Base-by-base conservation (phyloP, 345 rosid species). In the Boechera stricta region DNA sequence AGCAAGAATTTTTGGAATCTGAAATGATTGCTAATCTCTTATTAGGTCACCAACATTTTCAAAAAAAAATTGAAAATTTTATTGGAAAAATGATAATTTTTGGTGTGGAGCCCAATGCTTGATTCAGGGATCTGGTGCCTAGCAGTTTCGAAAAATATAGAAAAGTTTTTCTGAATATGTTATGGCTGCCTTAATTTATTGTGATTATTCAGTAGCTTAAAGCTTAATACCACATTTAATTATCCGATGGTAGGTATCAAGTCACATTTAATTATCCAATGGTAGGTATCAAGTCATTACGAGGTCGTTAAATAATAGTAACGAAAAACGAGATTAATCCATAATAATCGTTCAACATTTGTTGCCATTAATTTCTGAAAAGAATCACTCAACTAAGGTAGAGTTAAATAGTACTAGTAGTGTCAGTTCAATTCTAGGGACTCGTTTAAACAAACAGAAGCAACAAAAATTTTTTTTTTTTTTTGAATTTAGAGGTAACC, bases 41-140 rank as follows among this genome's bases (percentile, higher is more conserved):
- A 65, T 78, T 52, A 73, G 87, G 67, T 82, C 38, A 85, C 82
- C 88, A 64, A 80, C 78, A 80, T 77, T 82, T 65, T 32, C 24
- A 2, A 53, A 69, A 62, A 7, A 32, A 6, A 31, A 31, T 31
- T 31, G 33, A 31, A 31, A 31, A 4, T 31, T 31, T 4, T 33
- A 5, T 36, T 63, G 10, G 68, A 48, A 75, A 26, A 57, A 7
- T 45, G 5, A 55, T 36, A 65, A 65, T 44, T 57, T 49, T 58
- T 51, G 63, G 58, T 71, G 64, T 72, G 79, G 77, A 79, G 52
- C 75, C 73, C 82, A 74, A 57, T 58, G 73, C 71, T 47, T 65
- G 61, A 26, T 72, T 72, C 66, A 82, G 57, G 78, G 71, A 64
- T 71, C 29, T 71, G 36, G 70, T 72, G 73, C 66, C 33, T 64